phyloP scores from a whole-genome alignment of 2,329 filamentous ascomycete species.

The Aquanectria penicillioides region DNA sequence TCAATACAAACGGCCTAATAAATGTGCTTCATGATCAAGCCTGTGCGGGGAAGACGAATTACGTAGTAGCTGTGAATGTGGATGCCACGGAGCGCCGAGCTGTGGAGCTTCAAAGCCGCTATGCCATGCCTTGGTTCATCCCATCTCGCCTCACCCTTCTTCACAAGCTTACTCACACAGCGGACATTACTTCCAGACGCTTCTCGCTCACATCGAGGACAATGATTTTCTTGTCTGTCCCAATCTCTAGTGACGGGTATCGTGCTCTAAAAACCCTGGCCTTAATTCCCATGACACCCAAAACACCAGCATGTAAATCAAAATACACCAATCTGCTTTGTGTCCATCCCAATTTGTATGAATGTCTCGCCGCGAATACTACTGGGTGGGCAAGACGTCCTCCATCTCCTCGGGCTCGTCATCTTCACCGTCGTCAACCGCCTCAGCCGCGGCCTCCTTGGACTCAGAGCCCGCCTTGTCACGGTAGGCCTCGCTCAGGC shows the following conservation, averaged over 20 bases:
- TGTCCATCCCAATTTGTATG: neutral
- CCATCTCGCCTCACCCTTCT: neutral
- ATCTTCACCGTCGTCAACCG: constrained; percentile 72
- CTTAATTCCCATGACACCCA: constrained; percentile 18
- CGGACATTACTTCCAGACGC: too few relatives aligned
- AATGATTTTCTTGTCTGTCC: neutral
- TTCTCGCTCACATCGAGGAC: neutral
- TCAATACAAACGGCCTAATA: constrained; percentile 11
- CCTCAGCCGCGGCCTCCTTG: constrained; percentile 65
- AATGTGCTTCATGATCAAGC: constrained; percentile 1
- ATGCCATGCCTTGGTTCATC: neutral
- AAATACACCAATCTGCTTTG: constrained; percentile 12
- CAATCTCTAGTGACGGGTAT: constrained; percentile 40
- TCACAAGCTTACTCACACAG: neutral
- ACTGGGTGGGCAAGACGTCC: constrained; percentile 66
- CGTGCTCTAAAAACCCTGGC: constrained; percentile 39
- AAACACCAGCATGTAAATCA: constrained; percentile 21
- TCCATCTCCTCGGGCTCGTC: constrained; percentile 80
- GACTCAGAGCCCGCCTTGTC: constrained; percentile 53
- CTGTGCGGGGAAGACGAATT: constrained; percentile 24
- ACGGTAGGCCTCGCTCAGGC: constrained; percentile 70
- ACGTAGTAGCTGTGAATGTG: constrained; percentile 8
- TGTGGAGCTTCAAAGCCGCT: constrained; percentile 19
- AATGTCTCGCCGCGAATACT: too few relatives aligned
- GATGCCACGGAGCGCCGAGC: neutral